Evolutionary conservation across 2,329 filamentous ascomycete genomes (phyloP), one percentile per base, ranked within the genome.

Genomic region (Claviceps africana): DNA sequence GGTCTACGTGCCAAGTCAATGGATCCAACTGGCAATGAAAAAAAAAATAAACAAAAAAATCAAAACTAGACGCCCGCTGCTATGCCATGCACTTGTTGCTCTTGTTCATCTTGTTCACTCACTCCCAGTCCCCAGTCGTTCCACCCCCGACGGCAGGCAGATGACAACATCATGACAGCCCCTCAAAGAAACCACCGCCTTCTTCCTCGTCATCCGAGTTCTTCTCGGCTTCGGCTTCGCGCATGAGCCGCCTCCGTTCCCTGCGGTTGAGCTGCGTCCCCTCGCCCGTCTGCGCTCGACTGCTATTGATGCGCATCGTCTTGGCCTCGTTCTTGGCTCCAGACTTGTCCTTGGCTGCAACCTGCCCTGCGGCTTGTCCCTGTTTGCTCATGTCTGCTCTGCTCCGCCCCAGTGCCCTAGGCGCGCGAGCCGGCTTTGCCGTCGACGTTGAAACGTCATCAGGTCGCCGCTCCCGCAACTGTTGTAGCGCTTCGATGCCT

Each of bases 131-230:
- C 25, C 10, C n/a, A 4, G 8, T 3, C 22, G 8, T 46, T 25
- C 17, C 3, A 31, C 5, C 17, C 43, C 28, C 15, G 13, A 3
- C 37, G 28, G 35, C 25, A 25, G 17, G n/a, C n/a, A n/a, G n/a
- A n/a, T n/a, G n/a, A 15, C 33, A 17, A 7, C n/a, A 21, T 25
- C 45, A 8, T 30, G 47, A 55, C 6, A 53, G 22, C 6, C 40
- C 53, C 33, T 55, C 53, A 65, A 83, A 83, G 13, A 77, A 76
- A 10, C 72, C 77, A 22, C 74, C 77, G 51, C 72, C 78, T 17
- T 75, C 76, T 52, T 73, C 70, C 22, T 71, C 72, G 19, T 67
- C 64, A 25, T 72, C 70, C 43, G 67, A 64, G 22, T 66, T 64
- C n/a, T 61, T 56, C n/a, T 61, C 50, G 52, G 67, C 61, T 60